Percentiles rank a stretch among this genome's conserved stretches.
phyloP scores from a whole-genome alignment of 2,329 filamentous ascomycete genomes.

The Penicillium sp. region DNA sequence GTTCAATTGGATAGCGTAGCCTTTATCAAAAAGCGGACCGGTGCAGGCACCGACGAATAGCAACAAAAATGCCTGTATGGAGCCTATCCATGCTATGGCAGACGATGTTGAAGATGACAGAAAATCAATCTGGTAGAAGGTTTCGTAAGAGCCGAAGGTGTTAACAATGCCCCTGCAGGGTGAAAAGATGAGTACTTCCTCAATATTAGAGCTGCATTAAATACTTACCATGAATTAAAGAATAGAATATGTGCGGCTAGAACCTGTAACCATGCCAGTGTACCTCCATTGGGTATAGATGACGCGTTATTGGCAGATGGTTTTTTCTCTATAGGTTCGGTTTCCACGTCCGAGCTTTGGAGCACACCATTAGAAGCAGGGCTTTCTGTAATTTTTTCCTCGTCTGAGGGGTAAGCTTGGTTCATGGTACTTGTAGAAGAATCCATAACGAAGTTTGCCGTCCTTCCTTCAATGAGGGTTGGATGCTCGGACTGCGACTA shows the following conservation, averaged over 20 bases:
- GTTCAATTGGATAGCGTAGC: conserved; percentile 35
- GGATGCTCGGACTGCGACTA: background rate
- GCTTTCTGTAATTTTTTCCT: background rate
- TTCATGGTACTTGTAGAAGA: conserved; percentile 26
- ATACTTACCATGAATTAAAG: conserved; percentile 29
- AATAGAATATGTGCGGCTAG: conserved; percentile 27
- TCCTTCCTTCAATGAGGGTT: background rate
- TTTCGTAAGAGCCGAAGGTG: conserved; percentile 31
- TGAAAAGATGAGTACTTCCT: background rate
- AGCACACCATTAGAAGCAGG: background rate
- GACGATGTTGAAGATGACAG: conserved; percentile 27
- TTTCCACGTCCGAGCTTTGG: background rate
- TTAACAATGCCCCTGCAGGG: conserved; percentile 20
- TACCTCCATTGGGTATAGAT: conserved; percentile 24
- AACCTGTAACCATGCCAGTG: conserved; percentile 32
- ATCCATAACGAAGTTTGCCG: background rate
- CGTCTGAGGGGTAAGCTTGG: background rate
- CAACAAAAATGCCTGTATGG: conserved; percentile 46
- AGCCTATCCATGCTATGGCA: conserved; percentile 52
- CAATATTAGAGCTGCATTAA: background rate
- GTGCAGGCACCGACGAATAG: conserved; percentile 44
- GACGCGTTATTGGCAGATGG: conserved; percentile 7
- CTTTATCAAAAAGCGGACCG: conserved; percentile 41
- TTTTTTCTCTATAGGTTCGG: background rate
- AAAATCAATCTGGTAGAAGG: conserved; percentile 26